Percentiles rank a stretch among this genome's conserved stretches.
These are phyloP conservation scores for Gossypium anomalum DNA, from an alignment of 345 rosid species.

Conservation along the genomic window DNA sequence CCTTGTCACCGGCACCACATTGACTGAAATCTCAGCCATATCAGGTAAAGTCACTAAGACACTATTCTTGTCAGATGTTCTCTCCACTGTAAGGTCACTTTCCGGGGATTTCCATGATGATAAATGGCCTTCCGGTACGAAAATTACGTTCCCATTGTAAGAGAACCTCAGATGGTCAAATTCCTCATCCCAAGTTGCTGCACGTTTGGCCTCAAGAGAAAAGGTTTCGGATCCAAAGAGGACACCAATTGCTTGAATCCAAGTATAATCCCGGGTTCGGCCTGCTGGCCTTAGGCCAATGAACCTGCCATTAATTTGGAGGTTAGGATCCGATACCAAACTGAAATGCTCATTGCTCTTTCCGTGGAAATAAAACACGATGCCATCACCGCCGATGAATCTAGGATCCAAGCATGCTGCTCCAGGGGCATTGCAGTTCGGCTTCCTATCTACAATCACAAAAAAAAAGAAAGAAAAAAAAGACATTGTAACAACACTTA, in stretches of 20 bases:
- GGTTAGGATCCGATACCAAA: slow-evolving; percentile 46
- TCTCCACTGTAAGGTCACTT: slow-evolving; percentile 49
- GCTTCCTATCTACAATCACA: slow-evolving; percentile 13
- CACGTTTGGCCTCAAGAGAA: slow-evolving; percentile 54
- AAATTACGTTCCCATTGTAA: slow-evolving; percentile 43
- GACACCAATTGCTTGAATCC: slow-evolving; percentile 59
- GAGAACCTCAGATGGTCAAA: slow-evolving; percentile 51
- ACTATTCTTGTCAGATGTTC: slow-evolving; percentile 50
- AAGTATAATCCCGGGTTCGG: slow-evolving; percentile 47
- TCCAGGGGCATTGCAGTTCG: slow-evolving; percentile 49
- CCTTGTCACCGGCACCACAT: slow-evolving; percentile 62
- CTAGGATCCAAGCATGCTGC: slow-evolving; percentile 55
- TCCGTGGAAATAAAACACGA: slow-evolving; percentile 59
- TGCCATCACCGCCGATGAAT: slow-evolving; percentile 55
- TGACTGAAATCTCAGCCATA: slow-evolving; percentile 48
- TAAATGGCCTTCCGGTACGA: slow-evolving; percentile 42
- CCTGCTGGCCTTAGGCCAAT: slow-evolving; percentile 49
- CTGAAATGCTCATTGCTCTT: slow-evolving; percentile 46
- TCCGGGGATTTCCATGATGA: slow-evolving; percentile 49
- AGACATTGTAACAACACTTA: not conserved
- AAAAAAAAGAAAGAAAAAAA: not conserved
- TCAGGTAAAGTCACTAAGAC: slow-evolving; percentile 39
- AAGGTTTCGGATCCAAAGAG: slow-evolving; percentile 50
- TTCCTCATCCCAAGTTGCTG: slow-evolving; percentile 49
- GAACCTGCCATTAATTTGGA: slow-evolving; percentile 51